Base-by-base conservation (phyloP, 2,329 filamentous ascomycete species). In the Ophidiomyces ophidiicola region DNA sequence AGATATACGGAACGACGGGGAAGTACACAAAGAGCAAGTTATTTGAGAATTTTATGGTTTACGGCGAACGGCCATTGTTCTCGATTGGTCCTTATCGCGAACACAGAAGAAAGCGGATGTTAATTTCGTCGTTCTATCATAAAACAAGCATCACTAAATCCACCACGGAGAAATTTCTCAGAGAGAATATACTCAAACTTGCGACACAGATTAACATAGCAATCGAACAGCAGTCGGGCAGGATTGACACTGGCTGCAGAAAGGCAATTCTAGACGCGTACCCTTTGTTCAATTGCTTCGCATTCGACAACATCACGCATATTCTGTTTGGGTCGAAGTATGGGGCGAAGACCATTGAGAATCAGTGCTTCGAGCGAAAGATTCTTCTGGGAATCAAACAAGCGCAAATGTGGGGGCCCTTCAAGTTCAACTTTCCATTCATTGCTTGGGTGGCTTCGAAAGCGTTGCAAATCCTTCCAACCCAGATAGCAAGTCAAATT, bases 1-100 rank as follows among this genome's bases (percentile, higher is more conserved):
- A 37, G 21, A 31, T 37, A 37, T 37, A 37, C 18, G 35, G 26
- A 31, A 37, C 26, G n/a, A 20, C 25, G 7, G 25, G 35, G 3
- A 31, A 37, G 10, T 37, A 37, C 12, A 37, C 26, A 14, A 37
- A 37, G n/a, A 37, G 26, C 18, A 28, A 37, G 18, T 20, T 37
- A 3, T 37, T 37, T 14, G 35, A 37, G 15, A 37, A 31, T 23
- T 31, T 37, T 20, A 37, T 37, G 35, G 35, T 37, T 21, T 37
- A 37, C 24, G 26, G 25, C n/a, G 17, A 37, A 14, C 30, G 31
- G 12, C 35, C 35, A 12, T 12, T 37, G 26, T 37, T 37, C 17
- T 31, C 35, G n/a, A 37, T 37, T 8, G 35, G 35, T 4, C 25
- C 35, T 23, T 37, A 31, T 17, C 23, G 34, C 24, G 34, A 37